Conservation (phyloP, 2,329 filamentous ascomycete species). For the Periconia digitata region DNA sequence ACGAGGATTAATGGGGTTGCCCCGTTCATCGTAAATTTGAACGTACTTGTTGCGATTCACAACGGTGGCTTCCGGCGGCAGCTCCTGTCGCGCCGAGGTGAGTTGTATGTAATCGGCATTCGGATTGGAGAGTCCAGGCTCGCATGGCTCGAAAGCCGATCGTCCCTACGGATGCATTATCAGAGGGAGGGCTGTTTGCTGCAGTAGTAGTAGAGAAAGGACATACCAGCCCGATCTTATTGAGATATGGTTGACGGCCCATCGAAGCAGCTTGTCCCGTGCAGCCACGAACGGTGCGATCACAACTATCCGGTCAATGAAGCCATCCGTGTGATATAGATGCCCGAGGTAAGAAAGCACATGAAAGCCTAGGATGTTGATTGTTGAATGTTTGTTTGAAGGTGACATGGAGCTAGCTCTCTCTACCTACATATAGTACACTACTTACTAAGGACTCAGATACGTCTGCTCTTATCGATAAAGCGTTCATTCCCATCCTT, state of each 20-base stretch:
- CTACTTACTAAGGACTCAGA: background rate
- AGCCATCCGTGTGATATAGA: background rate
- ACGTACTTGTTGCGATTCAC: constrained; percentile 28
- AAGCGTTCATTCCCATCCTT: constrained; percentile 6
- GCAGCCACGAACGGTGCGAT: background rate
- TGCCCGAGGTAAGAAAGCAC: background rate
- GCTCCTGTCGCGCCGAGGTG: constrained; percentile 23
- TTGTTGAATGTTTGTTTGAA: no score
- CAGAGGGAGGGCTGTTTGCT: constrained; percentile 2
- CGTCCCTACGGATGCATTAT: constrained; percentile 41
- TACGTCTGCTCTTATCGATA: constrained; percentile 32
- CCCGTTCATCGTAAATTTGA: constrained; percentile 49
- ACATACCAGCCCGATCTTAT: constrained; percentile 41
- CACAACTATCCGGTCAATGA: background rate
- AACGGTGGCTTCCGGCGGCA: constrained; percentile 24
- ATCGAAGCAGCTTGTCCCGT: constrained; percentile 15
- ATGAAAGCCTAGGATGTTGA: background rate
- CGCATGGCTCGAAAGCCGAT: constrained; percentile 44
- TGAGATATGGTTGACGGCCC: constrained; percentile 42
- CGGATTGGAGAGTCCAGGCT: constrained; percentile 18
- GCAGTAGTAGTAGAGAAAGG: no score
- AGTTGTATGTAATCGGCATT: constrained; percentile 29
- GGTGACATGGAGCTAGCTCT: no score
- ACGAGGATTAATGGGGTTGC: constrained; percentile 46
- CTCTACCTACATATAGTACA: no score